phyloP scores from a whole-genome alignment of 2,329 filamentous ascomycete genomes.

The Ophiocordyceps camponoti-saundersi region DNA sequence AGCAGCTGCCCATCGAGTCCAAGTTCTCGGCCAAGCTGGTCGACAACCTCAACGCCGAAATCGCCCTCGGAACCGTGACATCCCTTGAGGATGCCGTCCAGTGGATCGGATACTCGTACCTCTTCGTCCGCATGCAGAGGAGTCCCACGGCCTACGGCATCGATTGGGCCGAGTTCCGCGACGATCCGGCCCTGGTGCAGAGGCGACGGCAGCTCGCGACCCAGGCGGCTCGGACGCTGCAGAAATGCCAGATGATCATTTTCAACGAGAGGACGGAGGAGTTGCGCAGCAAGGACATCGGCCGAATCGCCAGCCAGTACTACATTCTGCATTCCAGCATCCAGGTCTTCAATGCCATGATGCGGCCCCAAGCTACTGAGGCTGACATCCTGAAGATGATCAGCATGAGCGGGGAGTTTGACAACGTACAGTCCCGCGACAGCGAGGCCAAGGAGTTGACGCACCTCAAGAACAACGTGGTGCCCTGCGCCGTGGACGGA shows the following conservation, averaged over 20 bases:
- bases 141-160: conserved; percentile 90
- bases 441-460: conserved; percentile 79
- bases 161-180: conserved; percentile 76
- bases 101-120: conserved; percentile 95
- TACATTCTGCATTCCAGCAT: conserved; percentile 90
- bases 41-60: conserved; percentile 92
- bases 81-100: conserved; percentile 86
- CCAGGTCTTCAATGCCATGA: conserved; percentile 91
- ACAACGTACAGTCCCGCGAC: conserved; percentile 88
- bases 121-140: conserved; percentile 91
- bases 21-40: conserved; percentile 85
- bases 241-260: conserved; percentile 96
- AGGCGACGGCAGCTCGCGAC: conserved; percentile 73
- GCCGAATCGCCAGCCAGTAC: conserved; percentile 90
- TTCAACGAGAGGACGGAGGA: conserved; percentile 93
- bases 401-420: conserved; percentile 92
- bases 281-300: conserved; percentile 83
- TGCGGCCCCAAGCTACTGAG: conserved; percentile 72
- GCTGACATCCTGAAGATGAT: conserved; percentile 93
- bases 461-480: conserved; percentile 49
- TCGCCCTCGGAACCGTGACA: conserved; percentile 84
- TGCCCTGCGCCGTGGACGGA: conserved; percentile 67
- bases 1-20: conserved; percentile 96
- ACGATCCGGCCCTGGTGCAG: conserved; percentile 78
- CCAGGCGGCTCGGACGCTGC: conserved; percentile 70